A percentile compares a stretch with the other conserved stretches of the same genome.
Conservation (phyloP, 2,329 filamentous ascomycete species). For the Penicillium sp. region DNA sequence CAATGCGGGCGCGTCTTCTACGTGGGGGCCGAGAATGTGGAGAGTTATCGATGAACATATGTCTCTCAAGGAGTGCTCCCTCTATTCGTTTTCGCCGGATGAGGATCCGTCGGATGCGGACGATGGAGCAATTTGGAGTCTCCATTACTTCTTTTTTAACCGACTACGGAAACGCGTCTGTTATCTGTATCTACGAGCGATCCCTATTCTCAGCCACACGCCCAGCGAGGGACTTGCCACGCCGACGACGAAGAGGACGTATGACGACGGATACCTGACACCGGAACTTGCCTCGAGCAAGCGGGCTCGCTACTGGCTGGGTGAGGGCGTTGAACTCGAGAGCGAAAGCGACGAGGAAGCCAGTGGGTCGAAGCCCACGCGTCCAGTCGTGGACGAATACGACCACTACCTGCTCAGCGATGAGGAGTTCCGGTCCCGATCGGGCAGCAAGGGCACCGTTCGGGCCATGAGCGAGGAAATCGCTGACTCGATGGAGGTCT, state of each 20-base stretch:
- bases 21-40: slow-evolving; percentile 90
- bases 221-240: slow-evolving; percentile 43
- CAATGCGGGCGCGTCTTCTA: slow-evolving; percentile 46
- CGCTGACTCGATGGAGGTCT: slow-evolving; percentile 47
- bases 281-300: slow-evolving; percentile 59
- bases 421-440: slow-evolving; percentile 29
- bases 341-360: slow-evolving; percentile 40
- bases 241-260: slow-evolving; percentile 40
- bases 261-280: slow-evolving; percentile 44
- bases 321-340: slow-evolving; percentile 49
- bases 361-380: slow-evolving; percentile 27
- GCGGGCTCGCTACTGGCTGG: slow-evolving; percentile 80
- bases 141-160: slow-evolving; percentile 98
- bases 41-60: slow-evolving; percentile 87
- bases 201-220: slow-evolving; percentile 62
- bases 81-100: slow-evolving; percentile 81
- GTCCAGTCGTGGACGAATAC: slow-evolving; percentile 32
- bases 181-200: slow-evolving; percentile 81
- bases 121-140: slow-evolving; percentile 85
- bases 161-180: slow-evolving; percentile 82
- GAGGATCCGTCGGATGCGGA: slow-evolving; percentile 90
- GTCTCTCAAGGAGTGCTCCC: slow-evolving; percentile 75
- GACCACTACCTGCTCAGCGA: slow-evolving; percentile 40
- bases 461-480: slow-evolving; percentile 48
- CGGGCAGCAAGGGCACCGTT: no score